Evolutionary conservation across 345 rosid genomes (phyloP), one percentile per base, ranked within the genome.

Genomic region (Gossypium arboreum): DNA sequence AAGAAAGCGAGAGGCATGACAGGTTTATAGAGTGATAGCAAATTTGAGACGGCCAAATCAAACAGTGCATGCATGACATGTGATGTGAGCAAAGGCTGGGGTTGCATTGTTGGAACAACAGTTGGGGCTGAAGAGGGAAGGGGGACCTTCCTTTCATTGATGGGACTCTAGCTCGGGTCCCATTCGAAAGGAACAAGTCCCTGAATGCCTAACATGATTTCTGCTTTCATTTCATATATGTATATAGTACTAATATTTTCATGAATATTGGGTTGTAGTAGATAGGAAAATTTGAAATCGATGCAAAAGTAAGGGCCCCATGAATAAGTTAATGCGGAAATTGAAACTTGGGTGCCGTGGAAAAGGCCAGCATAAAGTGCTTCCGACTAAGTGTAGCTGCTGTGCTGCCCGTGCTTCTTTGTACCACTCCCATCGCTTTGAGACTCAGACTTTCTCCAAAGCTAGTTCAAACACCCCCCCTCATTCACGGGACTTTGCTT

Each of bases 291-390:
- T 8, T 20, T 41, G 51, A 8, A 4, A 45, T 8, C 54, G 61
- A 27, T 24, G 62, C 44, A 50, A 55, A 76, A 18, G 20, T 0
- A n/a, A 0, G 72, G 83, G 83, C 70, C 83, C 84, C 84, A 60
- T 47, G 72, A 43, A 70, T 51, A n/a, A 72, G 43, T 62, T 41
- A 29, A 51, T 59, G 45, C 13, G 51, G 61, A 58, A 77, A 34
- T 64, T 62, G 61, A 39, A 34, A 74, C 22, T 56, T 50, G 54
- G 47, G 57, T 82, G 86, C 73, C 79, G 13, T 12, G 63, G 10
- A 24, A 83, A 83, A 81, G 84, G 81, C 75, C 24, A 79, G 22
- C 88, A 79, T 52, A 78, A 72, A 85, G 80, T 70, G 79, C 73
- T 8, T 45, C 3, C 50, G 59, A 1, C 79, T n/a, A 61, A 54